These are phyloP conservation scores for Sanghuangporus sanghuang DNA, from an alignment of 1,284 basidiomycete species.

Conservation along the genomic window DNA sequence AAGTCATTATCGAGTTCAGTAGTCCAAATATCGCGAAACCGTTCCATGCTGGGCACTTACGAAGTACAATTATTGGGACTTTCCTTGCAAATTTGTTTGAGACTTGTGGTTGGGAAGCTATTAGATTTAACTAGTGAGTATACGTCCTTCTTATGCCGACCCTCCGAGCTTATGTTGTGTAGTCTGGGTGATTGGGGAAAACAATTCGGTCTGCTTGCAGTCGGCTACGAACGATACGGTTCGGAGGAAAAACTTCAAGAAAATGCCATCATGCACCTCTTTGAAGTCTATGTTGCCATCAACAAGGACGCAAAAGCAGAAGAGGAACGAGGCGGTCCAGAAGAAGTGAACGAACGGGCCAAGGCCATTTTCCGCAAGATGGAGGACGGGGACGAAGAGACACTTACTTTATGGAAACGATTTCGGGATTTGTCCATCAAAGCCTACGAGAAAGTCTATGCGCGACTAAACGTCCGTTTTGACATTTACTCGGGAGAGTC, in stretches of 20 bases:
- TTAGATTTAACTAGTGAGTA: slow-evolving; percentile 77
- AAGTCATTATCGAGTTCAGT: slow-evolving; percentile 83
- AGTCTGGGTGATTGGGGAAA: slow-evolving; percentile 89
- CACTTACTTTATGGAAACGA: slow-evolving; percentile 84
- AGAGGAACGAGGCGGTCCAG: slow-evolving; percentile 28
- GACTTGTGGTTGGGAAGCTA: slow-evolving; percentile 90
- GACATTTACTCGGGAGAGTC: slow-evolving; percentile 96
- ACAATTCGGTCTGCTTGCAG: slow-evolving; percentile 81
- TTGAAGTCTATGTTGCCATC: slow-evolving; percentile 92
- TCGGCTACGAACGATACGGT: slow-evolving; percentile 92
- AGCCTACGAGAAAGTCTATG: slow-evolving; percentile 90
- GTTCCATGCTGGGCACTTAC: slow-evolving; percentile 96
- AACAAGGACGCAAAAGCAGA: slow-evolving; percentile 80
- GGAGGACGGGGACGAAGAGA: slow-evolving; percentile 88
- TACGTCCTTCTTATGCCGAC: neutral
- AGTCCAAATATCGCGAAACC: slow-evolving; percentile 98
- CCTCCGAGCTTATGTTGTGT: neutral
- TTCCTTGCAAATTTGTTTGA: slow-evolving; percentile 92
- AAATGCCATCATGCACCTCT: slow-evolving; percentile 94
- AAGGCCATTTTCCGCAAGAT: slow-evolving; percentile 94
- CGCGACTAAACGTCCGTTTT: slow-evolving; percentile 86
- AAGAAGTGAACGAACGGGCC: slow-evolving; percentile 58
- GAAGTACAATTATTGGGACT: slow-evolving; percentile 96
- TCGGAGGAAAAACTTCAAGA: slow-evolving; percentile 77
- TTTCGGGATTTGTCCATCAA: slow-evolving; percentile 93